A percentile compares a stretch with the other conserved stretches of the same genome.
Conservation (phyloP, 2,329 filamentous ascomycete species). For the Colletotrichum sp. region DNA sequence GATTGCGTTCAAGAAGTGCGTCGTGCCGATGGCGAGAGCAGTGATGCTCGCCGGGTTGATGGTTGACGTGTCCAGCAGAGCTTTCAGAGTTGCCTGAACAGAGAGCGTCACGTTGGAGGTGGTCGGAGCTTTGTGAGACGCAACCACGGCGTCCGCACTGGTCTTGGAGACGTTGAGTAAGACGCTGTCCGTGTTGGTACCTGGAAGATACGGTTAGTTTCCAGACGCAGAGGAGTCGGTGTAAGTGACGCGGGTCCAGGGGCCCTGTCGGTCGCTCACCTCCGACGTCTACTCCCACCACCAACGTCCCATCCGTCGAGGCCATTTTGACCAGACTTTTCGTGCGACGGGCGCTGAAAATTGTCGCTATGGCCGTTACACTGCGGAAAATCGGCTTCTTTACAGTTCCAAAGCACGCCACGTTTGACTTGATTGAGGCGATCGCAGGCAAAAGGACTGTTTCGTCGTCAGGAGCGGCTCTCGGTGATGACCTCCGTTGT, state of each 20-base stretch:
- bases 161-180: conserved; percentile 42
- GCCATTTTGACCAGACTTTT: neutral
- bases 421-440: neutral
- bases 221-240: neutral
- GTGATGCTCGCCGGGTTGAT: conserved; percentile 40
- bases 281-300: conserved; percentile 22
- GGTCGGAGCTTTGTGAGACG: conserved; percentile 49
- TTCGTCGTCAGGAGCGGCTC: neutral
- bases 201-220: conserved; percentile 21
- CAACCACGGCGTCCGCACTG: conserved; percentile 13
- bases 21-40: conserved; percentile 58
- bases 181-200: conserved; percentile 60
- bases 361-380: neutral
- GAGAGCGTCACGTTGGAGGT: conserved; percentile 52
- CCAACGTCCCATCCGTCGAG: conserved; percentile 10
- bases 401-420: neutral
- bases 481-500: neutral
- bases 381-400: neutral
- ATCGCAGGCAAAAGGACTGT: neutral
- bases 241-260: neutral
- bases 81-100: conserved; percentile 48
- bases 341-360: neutral
- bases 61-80: conserved; percentile 41
- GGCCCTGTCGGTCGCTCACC: neutral
- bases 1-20: conserved; percentile 65